These are phyloP conservation scores for Apiotrichum akiyoshidainum DNA, from an alignment of 1,284 basidiomycete genomes.

Conservation along the genomic window DNA sequence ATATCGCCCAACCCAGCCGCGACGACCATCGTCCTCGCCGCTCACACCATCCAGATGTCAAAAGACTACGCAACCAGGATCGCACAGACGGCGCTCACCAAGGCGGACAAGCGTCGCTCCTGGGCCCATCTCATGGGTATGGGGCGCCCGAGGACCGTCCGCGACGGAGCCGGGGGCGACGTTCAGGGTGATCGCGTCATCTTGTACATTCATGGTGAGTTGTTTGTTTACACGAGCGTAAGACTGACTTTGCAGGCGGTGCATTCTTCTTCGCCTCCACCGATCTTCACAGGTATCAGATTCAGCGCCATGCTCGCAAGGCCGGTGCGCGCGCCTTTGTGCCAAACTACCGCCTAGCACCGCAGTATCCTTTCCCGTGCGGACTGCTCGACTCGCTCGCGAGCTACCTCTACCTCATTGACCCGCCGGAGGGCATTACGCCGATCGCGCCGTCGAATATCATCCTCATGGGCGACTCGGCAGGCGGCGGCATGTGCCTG, in stretches of 20 bases:
- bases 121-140: not conserved
- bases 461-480: constrained; percentile 84
- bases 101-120: not conserved
- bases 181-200: constrained; percentile 47
- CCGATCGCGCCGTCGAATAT: constrained; percentile 78
- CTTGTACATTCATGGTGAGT: constrained; percentile 48
- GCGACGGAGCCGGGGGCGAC: constrained; percentile 38
- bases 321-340: constrained; percentile 75
- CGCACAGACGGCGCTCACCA: not conserved
- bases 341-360: constrained; percentile 80
- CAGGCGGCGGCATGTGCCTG: constrained; percentile 82
- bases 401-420: constrained; percentile 63
- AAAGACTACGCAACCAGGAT: constrained; percentile 46
- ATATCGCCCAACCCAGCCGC: too few species aligned
- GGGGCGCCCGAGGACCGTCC: constrained; percentile 21
- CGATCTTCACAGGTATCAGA: constrained; percentile 61
- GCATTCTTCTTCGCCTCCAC: constrained; percentile 50
- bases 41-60: constrained; percentile 44
- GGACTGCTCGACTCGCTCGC: constrained; percentile 50
- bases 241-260: constrained; percentile 31
- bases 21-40: too few species aligned
- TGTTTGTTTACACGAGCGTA: not conserved
- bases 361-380: constrained; percentile 84
- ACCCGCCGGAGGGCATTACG: constrained; percentile 68
- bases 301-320: constrained; percentile 84